Base-by-base conservation (phyloP, 2,329 filamentous ascomycete species). In the Aspergillus novofumigatus region DNA sequence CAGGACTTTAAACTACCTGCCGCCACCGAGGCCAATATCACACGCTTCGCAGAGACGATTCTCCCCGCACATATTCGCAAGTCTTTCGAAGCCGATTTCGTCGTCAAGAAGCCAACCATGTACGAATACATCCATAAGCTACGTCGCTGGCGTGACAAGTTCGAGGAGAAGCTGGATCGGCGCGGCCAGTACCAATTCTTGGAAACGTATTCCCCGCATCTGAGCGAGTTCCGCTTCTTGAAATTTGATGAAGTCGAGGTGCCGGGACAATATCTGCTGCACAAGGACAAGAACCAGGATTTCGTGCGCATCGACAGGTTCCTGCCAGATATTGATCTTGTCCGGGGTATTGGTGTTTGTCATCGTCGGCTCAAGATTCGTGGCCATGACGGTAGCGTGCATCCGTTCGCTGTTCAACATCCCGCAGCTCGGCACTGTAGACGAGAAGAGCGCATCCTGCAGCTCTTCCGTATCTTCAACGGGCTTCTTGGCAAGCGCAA, bases 191-290 rank as follows among this genome's bases (percentile, higher is more conserved):
- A 83, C 45, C 84, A 88, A 52, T 88, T 89, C 51, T 81, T 99
- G 9, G 94, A 99, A 73, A 83, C 82, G 28, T 96, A 90, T 72
- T 96, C 92, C 49, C 90, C 91, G 50, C 90, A 96, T 69, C 84
- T 99, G 47, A 96, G 91, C 76, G 94, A 97, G 71, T 99, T 99
- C 81, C 85, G 91, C 42, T 99, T 96, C 80, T 88, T 94, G 72
- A 97, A 97, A 74, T 97, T 99, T 65, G 94, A 99, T 69, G 95
- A 99, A 67, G 93, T 99, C 11, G 94, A 99, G 75, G 86, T 99
- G 38, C 95, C 95, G 3, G 94, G 94, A 0, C 94, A 99, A 72
- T 99, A 99, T 73, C 79, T 97, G 61, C 88, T 96, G 71, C 94
- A 97, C 77, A 95, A 94, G 74, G 95, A 99, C 69, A 99, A 97